Evolutionary conservation across 2,329 filamentous ascomycete species (phyloP).

Genomic region (Epichloe typhina): DNA sequence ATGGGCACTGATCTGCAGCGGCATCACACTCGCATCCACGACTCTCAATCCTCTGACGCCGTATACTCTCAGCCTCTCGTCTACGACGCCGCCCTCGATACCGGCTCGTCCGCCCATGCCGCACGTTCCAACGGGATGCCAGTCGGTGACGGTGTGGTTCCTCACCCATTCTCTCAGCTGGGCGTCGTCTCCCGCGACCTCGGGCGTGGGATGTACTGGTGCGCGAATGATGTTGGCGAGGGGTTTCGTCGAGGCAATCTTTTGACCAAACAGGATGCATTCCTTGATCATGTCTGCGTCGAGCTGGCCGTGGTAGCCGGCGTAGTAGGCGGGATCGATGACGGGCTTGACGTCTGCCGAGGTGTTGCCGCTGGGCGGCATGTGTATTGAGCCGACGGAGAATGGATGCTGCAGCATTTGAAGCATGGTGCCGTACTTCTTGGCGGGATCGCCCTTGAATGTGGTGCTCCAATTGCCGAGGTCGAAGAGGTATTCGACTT

Average conservation of each 20-base stretch:
- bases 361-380: conserved; percentile 14
- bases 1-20: conserved; percentile 15
- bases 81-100: conserved; percentile 17
- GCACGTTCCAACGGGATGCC: conserved; percentile 28
- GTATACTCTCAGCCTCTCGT: conserved; percentile 14
- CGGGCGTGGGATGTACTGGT: conserved; percentile 12
- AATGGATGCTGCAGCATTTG: conserved; percentile 40
- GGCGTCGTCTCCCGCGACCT: conserved; percentile 7
- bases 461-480: conserved; percentile 32
- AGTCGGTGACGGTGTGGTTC: conserved; percentile 18
- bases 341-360: conserved; percentile 16
- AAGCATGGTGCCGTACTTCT: conserved; percentile 34
- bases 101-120: conserved; percentile 19
- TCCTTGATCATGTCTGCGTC: conserved; percentile 31
- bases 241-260: conserved; percentile 24
- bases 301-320: conserved; percentile 23
- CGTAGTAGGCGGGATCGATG: conserved; percentile 31
- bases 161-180: conserved; percentile 15
- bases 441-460: conserved; percentile 20
- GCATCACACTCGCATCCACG: conserved; percentile 15
- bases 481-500: conserved; percentile 36
- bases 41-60: conserved; percentile 12
- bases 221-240: conserved; percentile 24
- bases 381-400: conserved; percentile 33
- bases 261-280: conserved; percentile 25